A percentile compares a stretch with the other conserved stretches of the same genome.
Conservation (phyloP, 371 early-diverging fungal genomes). For the Dichotomocladium elegans region DNA sequence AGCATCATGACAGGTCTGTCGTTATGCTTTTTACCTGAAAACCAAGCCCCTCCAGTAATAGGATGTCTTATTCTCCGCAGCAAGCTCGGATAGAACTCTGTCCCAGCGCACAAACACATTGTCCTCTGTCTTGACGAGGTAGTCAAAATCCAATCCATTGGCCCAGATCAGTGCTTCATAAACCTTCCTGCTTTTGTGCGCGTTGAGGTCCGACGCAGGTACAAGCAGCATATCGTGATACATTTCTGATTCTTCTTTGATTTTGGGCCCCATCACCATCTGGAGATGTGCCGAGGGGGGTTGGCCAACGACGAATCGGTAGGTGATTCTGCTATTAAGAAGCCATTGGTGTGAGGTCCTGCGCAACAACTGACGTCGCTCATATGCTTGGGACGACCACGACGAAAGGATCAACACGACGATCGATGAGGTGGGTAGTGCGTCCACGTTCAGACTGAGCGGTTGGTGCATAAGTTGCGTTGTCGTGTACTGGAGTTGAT, state of each 20-base stretch:
- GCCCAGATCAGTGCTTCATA: conserved; percentile 54
- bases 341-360: conserved; percentile 40
- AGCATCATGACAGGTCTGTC: too few relatives aligned
- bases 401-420: conserved; percentile 54
- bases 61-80: conserved; percentile 21
- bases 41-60: conserved; percentile 58
- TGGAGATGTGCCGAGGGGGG: conserved; percentile 41
- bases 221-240: conserved; percentile 53
- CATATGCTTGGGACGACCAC: conserved; percentile 43
- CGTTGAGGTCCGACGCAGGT: conserved; percentile 50
- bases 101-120: conserved; percentile 66
- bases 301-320: conserved; percentile 58
- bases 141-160: conserved; percentile 40
- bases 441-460: conserved; percentile 18
- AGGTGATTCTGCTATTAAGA: conserved; percentile 27
- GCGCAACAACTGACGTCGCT: conserved; percentile 40
- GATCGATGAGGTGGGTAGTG: conserved; percentile 16
- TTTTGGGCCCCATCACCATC: conserved; percentile 31
- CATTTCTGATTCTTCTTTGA: conserved; percentile 42
- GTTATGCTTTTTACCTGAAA: conserved; percentile 40
- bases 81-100: conserved; percentile 34
- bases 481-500: conserved; percentile 41
- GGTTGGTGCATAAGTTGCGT: conserved; percentile 32
- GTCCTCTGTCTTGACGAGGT: conserved; percentile 58
- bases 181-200: conserved; percentile 50